Base-by-base conservation (phyloP, 2,329 filamentous ascomycete species). In the Fulvia fulva region DNA sequence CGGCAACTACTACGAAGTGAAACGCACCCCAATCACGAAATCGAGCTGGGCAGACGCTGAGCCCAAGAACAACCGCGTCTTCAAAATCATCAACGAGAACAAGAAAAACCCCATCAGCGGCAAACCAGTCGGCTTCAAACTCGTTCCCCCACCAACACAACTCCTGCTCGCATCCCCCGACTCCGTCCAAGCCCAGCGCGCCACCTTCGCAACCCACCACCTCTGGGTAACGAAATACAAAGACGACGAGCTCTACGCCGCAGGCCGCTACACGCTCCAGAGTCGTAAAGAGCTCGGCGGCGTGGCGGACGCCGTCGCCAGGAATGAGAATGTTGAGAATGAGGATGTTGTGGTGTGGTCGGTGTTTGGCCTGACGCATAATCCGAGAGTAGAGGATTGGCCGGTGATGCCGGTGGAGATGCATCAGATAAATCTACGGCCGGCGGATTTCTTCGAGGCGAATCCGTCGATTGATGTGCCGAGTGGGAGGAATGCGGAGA, bases 1-100 rank as follows among this genome's bases (percentile, higher is more conserved):
- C 41, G 85, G 86, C 26, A 87, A 86, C 67, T 79, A 77, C 55
- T 88, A 87, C 72, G 75, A 81, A 57, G 71, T 87, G 46, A 73
- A 76, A 19, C 73, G 78, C 21, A 69, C 63, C 2, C 58, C 61
- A 1, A 37, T 70, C 51, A 63, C 64, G 11, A 62, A 50, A 14
- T 63, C 68, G 2, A 26, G 53, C 41, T 65, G 63, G 43, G 62
- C 63, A 34, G 69, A 72, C 44, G 62, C 65, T n/a, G 63, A 66
- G 22, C 64, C 72, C 21, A 81, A 80, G 63, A 80, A 83, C 51
- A 85, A 85, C 64, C 78, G 81, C 8, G 72, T 78, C 5, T 81
- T 82, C 73, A 83, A 82, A 59, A 80, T 83, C 59, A 74, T 77
- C 53, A 83, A 83, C 63, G 75, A 77, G 12, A 64, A 66, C 41